phyloP scores from a whole-genome alignment of 805 yeast species.

The Dipodascus geniculatus region DNA sequence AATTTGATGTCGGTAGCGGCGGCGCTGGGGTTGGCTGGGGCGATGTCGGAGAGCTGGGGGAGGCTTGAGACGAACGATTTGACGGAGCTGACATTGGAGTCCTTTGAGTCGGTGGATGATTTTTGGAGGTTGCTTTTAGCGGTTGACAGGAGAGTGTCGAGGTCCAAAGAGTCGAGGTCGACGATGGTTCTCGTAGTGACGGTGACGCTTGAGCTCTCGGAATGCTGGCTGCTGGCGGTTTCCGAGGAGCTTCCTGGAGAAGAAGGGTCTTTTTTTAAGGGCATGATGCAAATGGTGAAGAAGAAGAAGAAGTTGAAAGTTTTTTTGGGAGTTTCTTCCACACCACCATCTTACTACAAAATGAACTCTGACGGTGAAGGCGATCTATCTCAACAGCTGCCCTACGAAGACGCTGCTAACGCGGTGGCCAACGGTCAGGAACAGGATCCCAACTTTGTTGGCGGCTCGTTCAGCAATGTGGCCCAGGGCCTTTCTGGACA shows the following conservation, averaged over 20 bases:
- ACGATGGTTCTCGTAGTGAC: not conserved
- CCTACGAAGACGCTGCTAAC: not conserved
- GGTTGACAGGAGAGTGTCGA: not conserved
- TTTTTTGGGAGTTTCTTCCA: not conserved
- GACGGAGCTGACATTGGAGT: not conserved
- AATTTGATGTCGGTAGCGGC: conserved; percentile 10
- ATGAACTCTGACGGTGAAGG: not conserved
- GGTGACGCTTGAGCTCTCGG: not conserved
- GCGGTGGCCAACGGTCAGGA: not conserved
- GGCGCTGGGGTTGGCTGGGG: too few relatives aligned
- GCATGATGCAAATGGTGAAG: not conserved
- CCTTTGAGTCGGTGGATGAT: not conserved
- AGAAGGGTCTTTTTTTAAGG: not conserved
- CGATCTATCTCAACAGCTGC: not conserved
- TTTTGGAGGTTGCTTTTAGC: not conserved
- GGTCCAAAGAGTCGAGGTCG: not conserved
- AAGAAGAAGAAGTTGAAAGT: not conserved
- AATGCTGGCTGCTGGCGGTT: not conserved
- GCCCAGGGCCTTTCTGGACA: conserved; percentile 83
- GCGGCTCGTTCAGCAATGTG: conserved; percentile 73
- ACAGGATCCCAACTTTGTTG: conserved; percentile 15
- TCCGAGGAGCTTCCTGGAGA: not conserved
- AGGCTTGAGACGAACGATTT: not conserved
- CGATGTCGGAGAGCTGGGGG: not conserved
- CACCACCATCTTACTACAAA: not conserved